phyloP scores from a whole-genome alignment of 345 rosid genomes.

The Anacardium occidentale region DNA sequence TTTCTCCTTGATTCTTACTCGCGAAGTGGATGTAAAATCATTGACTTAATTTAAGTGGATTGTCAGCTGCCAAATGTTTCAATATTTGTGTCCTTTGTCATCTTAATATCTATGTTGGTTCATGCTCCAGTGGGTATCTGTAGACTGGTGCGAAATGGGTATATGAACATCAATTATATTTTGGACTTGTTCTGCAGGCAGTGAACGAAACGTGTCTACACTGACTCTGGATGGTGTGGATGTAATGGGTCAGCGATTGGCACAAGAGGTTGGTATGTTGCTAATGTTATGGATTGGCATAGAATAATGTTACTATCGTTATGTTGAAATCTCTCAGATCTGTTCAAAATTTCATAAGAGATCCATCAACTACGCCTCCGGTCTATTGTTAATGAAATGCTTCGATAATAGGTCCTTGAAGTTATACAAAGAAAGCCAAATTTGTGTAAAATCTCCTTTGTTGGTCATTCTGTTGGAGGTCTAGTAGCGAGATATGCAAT shows the following conservation, averaged over 20 bases:
- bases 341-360: background rate
- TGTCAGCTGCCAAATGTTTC: background rate
- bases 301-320: background rate
- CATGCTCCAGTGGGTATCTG: background rate
- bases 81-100: background rate
- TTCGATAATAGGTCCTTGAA: constrained; percentile 66
- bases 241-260: constrained; percentile 95
- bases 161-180: background rate
- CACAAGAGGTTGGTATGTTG: constrained; percentile 58
- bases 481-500: constrained; percentile 91
- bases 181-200: constrained; percentile 48
- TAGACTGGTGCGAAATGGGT: background rate
- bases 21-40: background rate
- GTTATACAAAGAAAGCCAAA: constrained; percentile 61
- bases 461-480: constrained; percentile 90
- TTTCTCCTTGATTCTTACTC: too few relatives aligned
- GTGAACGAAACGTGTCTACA: constrained; percentile 60
- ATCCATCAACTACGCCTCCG: background rate
- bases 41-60: background rate
- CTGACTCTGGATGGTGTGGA: constrained; percentile 90
- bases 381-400: background rate
- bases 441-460: constrained; percentile 77
- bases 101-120: background rate
- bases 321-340: background rate
- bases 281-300: background rate